Evolutionary conservation across 2,329 filamentous ascomycete species (phyloP), one percentile per base, ranked within the genome.

Genomic region (Mycosphaerelloides madeirae): DNA sequence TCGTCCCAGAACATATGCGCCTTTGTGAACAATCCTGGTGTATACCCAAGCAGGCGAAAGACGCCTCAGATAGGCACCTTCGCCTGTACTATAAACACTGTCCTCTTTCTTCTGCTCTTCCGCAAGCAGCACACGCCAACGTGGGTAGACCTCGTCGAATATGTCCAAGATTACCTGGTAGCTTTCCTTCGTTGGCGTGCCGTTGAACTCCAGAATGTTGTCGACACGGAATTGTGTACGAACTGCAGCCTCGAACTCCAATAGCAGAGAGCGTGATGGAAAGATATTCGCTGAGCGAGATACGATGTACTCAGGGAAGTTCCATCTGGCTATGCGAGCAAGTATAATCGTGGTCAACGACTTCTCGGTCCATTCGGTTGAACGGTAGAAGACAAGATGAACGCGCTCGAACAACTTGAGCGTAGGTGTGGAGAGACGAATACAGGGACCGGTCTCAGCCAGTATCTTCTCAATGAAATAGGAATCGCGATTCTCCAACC

Each of bases 291-390:
- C 80, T 0, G 89, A 95, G 28, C 93, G 81, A 48, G 85, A 95
- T 4, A 97, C 90, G 16, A 97, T 79, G 60, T 95, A 98, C 3
- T 84, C 74, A 0, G 91, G 90, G 53, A 96, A 98, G 62, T 90
- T 93, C 29, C 87, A 78, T 33, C 82, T 79, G 2, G 90, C 87
- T 45, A 95, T 95, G 52, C 91, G 90, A 6, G 93, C 87, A 4
- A 98, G 76, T 34, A 98, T 95, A 42, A 97, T 91, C 0, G 90
- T 91, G 1, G 88, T 97, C 12, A 98, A 72, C 1, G 91, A 96
- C 65, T 95, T 97, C 58, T 97, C 91, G 0, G 90, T 95, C 93
- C 93, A 98, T 63, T 95, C 87, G 0, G 88, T 94, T 8, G 90
- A 96, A 46, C 91, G 79, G 65, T 97, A 97, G 65, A 96, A 98